Percentiles rank a stretch among this genome's conserved stretches.
Evolutionary conservation across 306 rosid genomes (phyloP).

Genomic region (Biancaea sappan): DNA sequence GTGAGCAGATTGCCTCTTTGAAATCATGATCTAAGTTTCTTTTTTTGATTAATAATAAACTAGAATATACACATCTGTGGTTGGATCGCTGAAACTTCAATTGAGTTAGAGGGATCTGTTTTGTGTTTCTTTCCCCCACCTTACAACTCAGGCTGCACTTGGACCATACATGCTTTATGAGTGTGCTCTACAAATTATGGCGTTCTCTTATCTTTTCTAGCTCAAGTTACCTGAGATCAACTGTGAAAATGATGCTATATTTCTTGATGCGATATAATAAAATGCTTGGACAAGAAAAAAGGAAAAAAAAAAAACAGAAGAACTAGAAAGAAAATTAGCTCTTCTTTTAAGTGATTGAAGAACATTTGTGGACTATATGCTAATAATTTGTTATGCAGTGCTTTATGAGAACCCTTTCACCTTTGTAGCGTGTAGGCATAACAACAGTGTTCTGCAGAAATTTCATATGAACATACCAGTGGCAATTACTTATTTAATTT

Average conservation of each 20-base stretch:
- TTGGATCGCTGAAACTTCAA: neutral
- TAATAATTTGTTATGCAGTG: neutral
- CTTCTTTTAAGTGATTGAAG: neutral
- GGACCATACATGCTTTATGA: neutral
- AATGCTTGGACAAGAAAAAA: neutral
- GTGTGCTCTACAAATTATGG: neutral
- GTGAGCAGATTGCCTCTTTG: neutral
- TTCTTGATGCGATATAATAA: neutral
- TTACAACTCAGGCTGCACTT: neutral
- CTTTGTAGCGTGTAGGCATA: neutral
- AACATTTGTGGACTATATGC: neutral
- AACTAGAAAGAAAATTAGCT: neutral
- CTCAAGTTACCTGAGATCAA: neutral
- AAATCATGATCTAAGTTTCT: neutral
- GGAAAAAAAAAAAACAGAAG: no score
- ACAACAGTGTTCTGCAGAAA: neutral
- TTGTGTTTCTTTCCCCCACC: neutral
- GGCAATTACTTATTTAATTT: neutral
- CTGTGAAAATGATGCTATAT: neutral
- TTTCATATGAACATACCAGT: neutral
- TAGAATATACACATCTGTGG: neutral
- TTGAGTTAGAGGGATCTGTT: neutral
- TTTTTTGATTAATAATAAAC: neutral
- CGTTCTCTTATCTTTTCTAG: neutral
- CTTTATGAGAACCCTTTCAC: neutral